These are phyloP conservation scores for Ophiostoma angusticollis DNA, from an alignment of 2,329 filamentous ascomycete genomes.

Conservation along the genomic window DNA sequence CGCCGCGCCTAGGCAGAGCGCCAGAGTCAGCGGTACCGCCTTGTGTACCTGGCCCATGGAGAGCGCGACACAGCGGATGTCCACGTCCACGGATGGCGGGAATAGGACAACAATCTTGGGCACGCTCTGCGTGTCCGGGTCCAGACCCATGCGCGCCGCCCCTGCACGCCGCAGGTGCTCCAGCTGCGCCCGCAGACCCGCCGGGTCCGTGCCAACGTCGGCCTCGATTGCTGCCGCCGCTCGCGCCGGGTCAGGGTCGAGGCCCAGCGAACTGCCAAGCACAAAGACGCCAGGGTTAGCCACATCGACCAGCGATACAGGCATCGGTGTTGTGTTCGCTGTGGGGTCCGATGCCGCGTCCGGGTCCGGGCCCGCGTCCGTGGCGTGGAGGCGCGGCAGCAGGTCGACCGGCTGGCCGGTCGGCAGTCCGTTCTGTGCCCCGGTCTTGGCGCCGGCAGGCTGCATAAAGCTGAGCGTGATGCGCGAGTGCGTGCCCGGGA, in stretches of 20 bases:
- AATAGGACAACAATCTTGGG: constrained; percentile 35
- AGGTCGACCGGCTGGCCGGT: constrained; percentile 25
- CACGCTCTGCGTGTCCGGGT: constrained; percentile 24
- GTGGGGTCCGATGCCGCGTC: too few species aligned
- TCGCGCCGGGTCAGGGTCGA: constrained; percentile 14
- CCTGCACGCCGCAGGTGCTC: constrained; percentile 26
- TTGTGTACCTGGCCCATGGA: constrained; percentile 33
- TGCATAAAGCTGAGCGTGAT: constrained; percentile 26
- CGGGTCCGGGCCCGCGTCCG: too few species aligned
- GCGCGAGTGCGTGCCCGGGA: constrained; percentile 23
- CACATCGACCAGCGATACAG: constrained; percentile 28
- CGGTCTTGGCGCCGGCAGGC: constrained; percentile 29
- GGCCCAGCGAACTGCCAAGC: constrained; percentile 19
- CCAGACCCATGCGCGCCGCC: constrained; percentile 27
- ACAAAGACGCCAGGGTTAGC: constrained; percentile 31
- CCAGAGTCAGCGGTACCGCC: constrained; percentile 28
- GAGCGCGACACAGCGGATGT: constrained; percentile 34
- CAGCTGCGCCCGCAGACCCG: constrained; percentile 20
- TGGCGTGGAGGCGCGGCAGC: too few species aligned
- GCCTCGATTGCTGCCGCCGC: constrained; percentile 21
- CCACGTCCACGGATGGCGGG: constrained; percentile 14
- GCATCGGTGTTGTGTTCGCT: too few species aligned
- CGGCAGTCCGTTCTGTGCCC: constrained; percentile 22
- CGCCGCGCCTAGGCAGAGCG: constrained; percentile 27
- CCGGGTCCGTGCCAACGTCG: too few species aligned